Base-by-base conservation (phyloP, 1,284 basidiomycete genomes). In the Ceratobasidium sp. region DNA sequence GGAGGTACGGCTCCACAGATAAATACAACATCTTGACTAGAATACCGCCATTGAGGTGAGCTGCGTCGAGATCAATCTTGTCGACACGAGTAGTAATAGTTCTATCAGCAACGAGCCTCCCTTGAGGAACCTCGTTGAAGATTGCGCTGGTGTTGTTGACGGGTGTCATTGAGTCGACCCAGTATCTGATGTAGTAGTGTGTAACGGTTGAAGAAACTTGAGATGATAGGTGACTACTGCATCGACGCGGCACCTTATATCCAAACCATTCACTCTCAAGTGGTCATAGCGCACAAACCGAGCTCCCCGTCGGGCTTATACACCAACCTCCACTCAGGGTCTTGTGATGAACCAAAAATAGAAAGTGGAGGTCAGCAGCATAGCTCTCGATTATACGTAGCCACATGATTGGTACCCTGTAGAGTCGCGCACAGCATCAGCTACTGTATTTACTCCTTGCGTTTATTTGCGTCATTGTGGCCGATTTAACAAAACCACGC, bases 21-120 rank as follows among this genome's bases (percentile, higher is more conserved):
- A 87, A 72, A 0, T 83, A 83, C 18, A 87, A 77, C 1, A 83
- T 82, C 79, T 87, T 87, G 73, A 87, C 63, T 20, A 89, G 83
- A 71, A 88, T 78, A 3, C 87, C 87, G 7, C 87, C 87, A 33
- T 84, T 81, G 49, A 87, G 81, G 0, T 84, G 79, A 5, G 83
- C 84, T 12, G 80, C 83, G 9, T 87, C 86, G 23, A 86, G 80
- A 78, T 89, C 87, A 80, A 89, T 85, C 12, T 81, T 86, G 55
- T 86, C 83, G 81, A 26, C 80, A 81, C 83, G 83, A 80, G 89
- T 88, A n/a, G 88, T 83, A 18, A 86, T 85, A 3, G 86, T 88
- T 78, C 87, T 86, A 64, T 88, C 88, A 0, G 88, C 87, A 66
- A 87, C 84, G 3, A 89, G 89, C 75, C 85, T 87, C 2, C 86